Conservation (phyloP, 805 yeast genomes). For the Phaffomyces opuntiae region DNA sequence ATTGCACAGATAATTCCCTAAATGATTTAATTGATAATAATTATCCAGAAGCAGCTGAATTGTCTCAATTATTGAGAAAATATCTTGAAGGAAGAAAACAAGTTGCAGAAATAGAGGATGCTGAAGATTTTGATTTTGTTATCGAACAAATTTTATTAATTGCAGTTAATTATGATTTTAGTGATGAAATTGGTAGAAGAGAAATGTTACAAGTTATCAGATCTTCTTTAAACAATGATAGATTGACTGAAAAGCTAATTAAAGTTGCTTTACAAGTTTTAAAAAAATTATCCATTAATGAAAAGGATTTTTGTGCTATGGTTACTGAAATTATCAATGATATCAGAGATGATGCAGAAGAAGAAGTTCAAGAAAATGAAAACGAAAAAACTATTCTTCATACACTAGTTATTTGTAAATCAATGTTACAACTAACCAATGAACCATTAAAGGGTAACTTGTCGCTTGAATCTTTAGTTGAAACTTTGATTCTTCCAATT, state of each 20-base stretch:
- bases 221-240: slow-evolving; percentile 50
- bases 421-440: slow-evolving; percentile 60
- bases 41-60: slow-evolving; percentile 72
- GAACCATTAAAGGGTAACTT: slow-evolving; percentile 59
- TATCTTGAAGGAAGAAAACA: slow-evolving; percentile 46
- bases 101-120: slow-evolving; percentile 29
- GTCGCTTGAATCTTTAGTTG: slow-evolving; percentile 61
- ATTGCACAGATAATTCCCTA: slow-evolving; percentile 49
- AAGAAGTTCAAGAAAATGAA: slow-evolving; percentile 24
- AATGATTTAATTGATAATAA: slow-evolving; percentile 53
- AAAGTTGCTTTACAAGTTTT: slow-evolving; percentile 58
- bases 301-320: slow-evolving; percentile 78
- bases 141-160: slow-evolving; percentile 65
- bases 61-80: slow-evolving; percentile 51
- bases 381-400: slow-evolving; percentile 43
- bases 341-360: slow-evolving; percentile 47
- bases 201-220: slow-evolving; percentile 57
- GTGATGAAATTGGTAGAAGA: slow-evolving; percentile 87
- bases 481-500: slow-evolving; percentile 75
- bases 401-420: slow-evolving; percentile 62
- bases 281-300: slow-evolving; percentile 65
- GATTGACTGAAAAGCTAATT: slow-evolving; percentile 46
- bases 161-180: slow-evolving; percentile 69
- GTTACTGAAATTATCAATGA: slow-evolving; percentile 82
- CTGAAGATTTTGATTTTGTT: slow-evolving; percentile 61